phyloP scores from a whole-genome alignment of 495 filamentous ascomycete species.

The Neurospora africana region DNA sequence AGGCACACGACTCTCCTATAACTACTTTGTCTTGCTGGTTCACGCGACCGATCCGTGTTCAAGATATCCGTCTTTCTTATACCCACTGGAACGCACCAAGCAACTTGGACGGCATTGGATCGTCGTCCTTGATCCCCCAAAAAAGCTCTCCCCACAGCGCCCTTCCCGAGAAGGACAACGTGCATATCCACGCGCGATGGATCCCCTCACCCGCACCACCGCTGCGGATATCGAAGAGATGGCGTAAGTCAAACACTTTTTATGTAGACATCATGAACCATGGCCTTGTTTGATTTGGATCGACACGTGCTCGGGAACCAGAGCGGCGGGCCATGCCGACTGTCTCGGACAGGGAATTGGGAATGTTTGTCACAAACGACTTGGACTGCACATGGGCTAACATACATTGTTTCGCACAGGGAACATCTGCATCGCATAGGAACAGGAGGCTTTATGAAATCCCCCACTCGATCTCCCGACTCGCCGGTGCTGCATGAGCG shows the following conservation, averaged over 20 bases:
- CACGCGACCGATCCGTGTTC: background rate
- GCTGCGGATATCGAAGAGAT: slow-evolving; percentile 11
- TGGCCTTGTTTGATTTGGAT: background rate
- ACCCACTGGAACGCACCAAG: background rate
- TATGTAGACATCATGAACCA: background rate
- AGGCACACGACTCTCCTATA: background rate
- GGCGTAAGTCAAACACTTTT: slow-evolving; percentile 5
- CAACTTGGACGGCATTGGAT: background rate
- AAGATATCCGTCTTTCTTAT: background rate
- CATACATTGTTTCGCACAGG: background rate
- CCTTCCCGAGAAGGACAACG: background rate
- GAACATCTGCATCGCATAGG: slow-evolving; percentile 7
- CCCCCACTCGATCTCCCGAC: background rate
- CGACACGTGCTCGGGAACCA: background rate
- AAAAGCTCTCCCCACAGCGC: background rate
- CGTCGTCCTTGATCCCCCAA: background rate
- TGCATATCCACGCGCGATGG: slow-evolving; percentile 1
- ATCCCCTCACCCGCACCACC: background rate
- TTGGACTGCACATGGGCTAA: slow-evolving; percentile 3
- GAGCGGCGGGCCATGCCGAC: background rate
- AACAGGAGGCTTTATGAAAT: slow-evolving; percentile 2
- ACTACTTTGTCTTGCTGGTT: background rate
- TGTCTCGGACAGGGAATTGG: background rate
- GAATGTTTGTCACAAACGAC: background rate
- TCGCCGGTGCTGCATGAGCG: slow-evolving; percentile 3